These are phyloP conservation scores for Colletotrichum sansevieriae DNA, from an alignment of 2,329 filamentous ascomycete genomes.

Conservation along the genomic window DNA sequence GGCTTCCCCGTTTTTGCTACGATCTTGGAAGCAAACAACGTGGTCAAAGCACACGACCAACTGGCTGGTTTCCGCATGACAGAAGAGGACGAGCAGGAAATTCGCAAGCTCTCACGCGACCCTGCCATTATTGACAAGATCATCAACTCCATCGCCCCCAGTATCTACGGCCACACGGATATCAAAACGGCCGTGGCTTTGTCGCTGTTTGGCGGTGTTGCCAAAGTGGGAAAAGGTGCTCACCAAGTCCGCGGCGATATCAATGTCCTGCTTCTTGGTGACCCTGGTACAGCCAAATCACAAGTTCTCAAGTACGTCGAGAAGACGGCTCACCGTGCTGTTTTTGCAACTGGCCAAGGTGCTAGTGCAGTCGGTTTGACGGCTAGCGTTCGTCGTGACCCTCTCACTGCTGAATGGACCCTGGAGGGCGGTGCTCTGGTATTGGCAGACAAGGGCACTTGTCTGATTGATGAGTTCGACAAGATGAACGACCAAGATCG, in stretches of 20 bases:
- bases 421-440: conserved; percentile 96
- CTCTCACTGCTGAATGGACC: conserved; percentile 96
- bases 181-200: conserved; percentile 97
- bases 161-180: conserved; percentile 96
- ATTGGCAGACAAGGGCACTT: conserved; percentile 93
- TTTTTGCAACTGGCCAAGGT: conserved; percentile 97
- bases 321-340: conserved; percentile 95
- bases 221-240: conserved; percentile 88
- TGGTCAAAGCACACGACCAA: conserved; percentile 97
- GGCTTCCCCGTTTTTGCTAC: conserved; percentile 99
- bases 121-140: conserved; percentile 94
- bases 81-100: conserved; percentile 93
- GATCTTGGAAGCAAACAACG: conserved; percentile 96
- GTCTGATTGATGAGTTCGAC: conserved; percentile 98
- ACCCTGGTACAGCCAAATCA: conserved; percentile 97
- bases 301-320: conserved; percentile 98
- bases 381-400: conserved; percentile 94
- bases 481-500: conserved; percentile 99
- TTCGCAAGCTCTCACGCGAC: conserved; percentile 88
- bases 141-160: conserved; percentile 92
- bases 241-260: conserved; percentile 97
- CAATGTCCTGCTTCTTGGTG: conserved; percentile 95
- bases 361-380: conserved; percentile 98
- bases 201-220: conserved; percentile 94
- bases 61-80: conserved; percentile 96